These are phyloP conservation scores for Pythium sp. DNA, from an alignment of 352 stramenopile species.

Conservation along the genomic window DNA sequence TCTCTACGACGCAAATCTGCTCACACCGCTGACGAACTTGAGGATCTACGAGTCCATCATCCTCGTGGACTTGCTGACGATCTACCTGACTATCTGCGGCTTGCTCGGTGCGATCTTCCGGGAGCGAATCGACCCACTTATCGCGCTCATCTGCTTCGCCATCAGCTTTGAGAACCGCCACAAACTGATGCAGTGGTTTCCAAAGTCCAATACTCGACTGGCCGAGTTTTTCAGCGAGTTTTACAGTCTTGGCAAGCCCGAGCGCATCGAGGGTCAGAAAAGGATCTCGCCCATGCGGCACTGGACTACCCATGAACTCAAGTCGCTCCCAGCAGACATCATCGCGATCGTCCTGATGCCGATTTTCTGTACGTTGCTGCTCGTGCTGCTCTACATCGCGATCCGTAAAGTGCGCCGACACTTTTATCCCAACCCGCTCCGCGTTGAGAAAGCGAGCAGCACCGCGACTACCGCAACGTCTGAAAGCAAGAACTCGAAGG, in stretches of 20 bases:
- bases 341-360: conserved; percentile 4
- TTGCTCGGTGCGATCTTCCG: conserved; percentile 9
- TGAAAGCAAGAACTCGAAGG: conserved; percentile 5
- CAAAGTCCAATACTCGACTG: background rate
- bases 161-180: conserved; percentile 10
- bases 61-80: conserved; percentile 16
- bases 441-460: background rate
- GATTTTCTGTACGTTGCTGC: conserved; percentile 10
- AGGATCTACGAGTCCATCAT: conserved; percentile 11
- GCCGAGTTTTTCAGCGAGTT: background rate
- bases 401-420: conserved; percentile 14
- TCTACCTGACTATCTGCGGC: conserved; percentile 13
- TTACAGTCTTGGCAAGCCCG: background rate
- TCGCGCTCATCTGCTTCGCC: conserved; percentile 5
- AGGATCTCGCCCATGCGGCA: conserved; percentile 26
- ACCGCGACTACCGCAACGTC: conserved; percentile 5
- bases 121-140: conserved; percentile 12
- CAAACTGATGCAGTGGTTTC: conserved; percentile 1
- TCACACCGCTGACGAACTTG: background rate
- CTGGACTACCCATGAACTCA: conserved; percentile 16
- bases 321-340: background rate
- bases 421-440: conserved; percentile 16
- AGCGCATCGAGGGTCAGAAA: conserved; percentile 8
- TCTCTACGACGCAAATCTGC: conserved; percentile 33
- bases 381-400: conserved; percentile 20